Conservation (phyloP, 1,284 basidiomycete genomes). For the Singerocomus rubriflavus region DNA sequence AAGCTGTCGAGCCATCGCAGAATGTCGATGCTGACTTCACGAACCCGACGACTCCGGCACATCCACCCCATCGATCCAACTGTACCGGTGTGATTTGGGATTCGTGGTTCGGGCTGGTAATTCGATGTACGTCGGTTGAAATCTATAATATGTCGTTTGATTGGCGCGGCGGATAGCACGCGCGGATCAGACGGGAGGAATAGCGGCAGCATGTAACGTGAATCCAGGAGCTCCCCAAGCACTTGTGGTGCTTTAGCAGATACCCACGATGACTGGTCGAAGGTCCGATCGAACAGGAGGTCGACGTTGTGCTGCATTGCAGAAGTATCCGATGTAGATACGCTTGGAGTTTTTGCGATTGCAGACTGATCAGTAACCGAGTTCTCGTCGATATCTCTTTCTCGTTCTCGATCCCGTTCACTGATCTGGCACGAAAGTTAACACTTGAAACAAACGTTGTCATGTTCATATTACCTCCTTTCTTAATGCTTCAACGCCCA, state of each 20-base stretch:
- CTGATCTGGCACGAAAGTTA: conserved; percentile 45
- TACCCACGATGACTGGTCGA: conserved; percentile 68
- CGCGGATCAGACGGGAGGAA: conserved; percentile 77
- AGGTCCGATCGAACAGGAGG: conserved; percentile 67
- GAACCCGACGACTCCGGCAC: conserved; percentile 53
- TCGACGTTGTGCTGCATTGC: conserved; percentile 64
- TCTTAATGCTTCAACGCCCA: conserved; percentile 75
- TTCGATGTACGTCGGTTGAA: conserved; percentile 29
- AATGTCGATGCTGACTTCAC: conserved; percentile 56
- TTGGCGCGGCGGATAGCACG: conserved; percentile 70
- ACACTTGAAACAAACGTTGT: not conserved
- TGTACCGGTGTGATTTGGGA: conserved; percentile 38
- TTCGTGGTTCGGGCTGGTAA: conserved; percentile 36
- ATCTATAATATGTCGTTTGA: conserved; percentile 39
- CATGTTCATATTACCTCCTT: conserved; percentile 55
- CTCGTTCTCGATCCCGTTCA: conserved; percentile 40
- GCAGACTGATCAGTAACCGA: conserved; percentile 27
- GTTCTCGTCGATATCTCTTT: conserved; percentile 47
- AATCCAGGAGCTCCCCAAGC: conserved; percentile 86
- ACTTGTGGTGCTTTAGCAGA: conserved; percentile 75
- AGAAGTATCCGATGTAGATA: conserved; percentile 36
- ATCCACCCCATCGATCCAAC: conserved; percentile 53
- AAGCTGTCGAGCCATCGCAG: conserved; percentile 69
- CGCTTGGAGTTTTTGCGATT: conserved; percentile 28
- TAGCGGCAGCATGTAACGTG: conserved; percentile 88